A percentile compares a stretch with the other conserved stretches of the same genome.
Conservation (phyloP, 192 early-diverging fungal species). For the Linderina pennispora region DNA sequence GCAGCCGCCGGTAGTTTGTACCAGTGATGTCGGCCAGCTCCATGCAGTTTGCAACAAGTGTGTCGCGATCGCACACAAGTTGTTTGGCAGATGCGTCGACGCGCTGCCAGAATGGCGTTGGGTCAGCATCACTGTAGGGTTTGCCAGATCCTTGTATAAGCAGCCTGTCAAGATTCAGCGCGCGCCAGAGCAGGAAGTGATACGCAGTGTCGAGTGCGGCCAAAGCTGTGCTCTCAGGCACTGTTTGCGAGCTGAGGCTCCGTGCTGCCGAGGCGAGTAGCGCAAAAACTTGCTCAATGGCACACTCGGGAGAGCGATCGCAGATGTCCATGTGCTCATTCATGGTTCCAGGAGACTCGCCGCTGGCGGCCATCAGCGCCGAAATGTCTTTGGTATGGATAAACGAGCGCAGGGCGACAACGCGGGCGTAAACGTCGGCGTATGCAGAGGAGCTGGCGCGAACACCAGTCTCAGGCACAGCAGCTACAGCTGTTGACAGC, state of each 20-base stretch:
- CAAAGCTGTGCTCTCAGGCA: slow-evolving; percentile 16
- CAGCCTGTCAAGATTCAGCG: slow-evolving; percentile 12
- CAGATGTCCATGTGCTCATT: slow-evolving; percentile 1
- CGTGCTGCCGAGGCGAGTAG: slow-evolving; percentile 11
- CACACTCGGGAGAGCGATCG: slow-evolving; percentile 1
- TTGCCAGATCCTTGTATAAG: slow-evolving; percentile 1
- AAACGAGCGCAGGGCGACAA: slow-evolving; percentile 20
- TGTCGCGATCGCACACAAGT: slow-evolving; percentile 20
- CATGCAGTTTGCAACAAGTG: slow-evolving; percentile 8
- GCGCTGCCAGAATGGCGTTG: background rate
- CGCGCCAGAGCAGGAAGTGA: slow-evolving; percentile 33
- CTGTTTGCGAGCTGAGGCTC: slow-evolving; percentile 1
- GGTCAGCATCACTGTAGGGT: background rate
- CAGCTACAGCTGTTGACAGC: slow-evolving; percentile 11
- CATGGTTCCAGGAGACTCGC: background rate
- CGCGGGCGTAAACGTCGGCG: slow-evolving; percentile 16
- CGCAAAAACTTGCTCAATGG: slow-evolving; percentile 7
- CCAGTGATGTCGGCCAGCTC: slow-evolving; percentile 11
- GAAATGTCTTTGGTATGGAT: slow-evolving; percentile 20
- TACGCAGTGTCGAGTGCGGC: slow-evolving; percentile 29
- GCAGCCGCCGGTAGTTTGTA: slow-evolving; percentile 6
- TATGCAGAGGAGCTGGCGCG: slow-evolving; percentile 5
- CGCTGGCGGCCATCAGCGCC: background rate
- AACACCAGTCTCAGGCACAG: slow-evolving; percentile 13
- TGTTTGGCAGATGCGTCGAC: background rate